These are phyloP conservation scores for Paramecium tetraurelia DNA, from an alignment of 73 alveolate species.

Conservation along the genomic window DNA sequence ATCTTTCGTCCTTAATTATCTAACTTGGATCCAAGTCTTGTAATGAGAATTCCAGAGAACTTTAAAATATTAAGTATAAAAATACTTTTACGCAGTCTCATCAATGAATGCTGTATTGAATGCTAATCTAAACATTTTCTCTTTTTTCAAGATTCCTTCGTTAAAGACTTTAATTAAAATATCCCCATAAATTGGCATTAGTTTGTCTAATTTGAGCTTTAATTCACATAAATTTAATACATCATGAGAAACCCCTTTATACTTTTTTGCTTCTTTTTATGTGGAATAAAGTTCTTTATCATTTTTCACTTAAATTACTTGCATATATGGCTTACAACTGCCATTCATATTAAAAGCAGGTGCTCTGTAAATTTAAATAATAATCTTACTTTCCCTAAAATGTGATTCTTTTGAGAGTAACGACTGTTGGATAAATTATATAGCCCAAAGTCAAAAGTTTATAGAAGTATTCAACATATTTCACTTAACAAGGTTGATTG, in stretches of 20 bases:
- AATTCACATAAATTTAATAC: not conserved
- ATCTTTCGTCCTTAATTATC: constrained; percentile 54
- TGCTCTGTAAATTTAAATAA: constrained; percentile 32
- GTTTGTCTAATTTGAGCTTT: not conserved
- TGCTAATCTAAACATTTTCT: constrained; percentile 70
- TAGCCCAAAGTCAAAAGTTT: not conserved
- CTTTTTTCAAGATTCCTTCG: constrained; percentile 2
- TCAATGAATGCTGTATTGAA: constrained; percentile 68
- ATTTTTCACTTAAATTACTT: constrained; percentile 65
- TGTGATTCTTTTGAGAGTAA: not conserved
- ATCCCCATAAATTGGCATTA: constrained; percentile 42
- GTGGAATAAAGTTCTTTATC: constrained; percentile 55
- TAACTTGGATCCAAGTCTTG: constrained; percentile 68
- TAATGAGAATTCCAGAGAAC: not conserved
- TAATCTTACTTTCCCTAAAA: constrained; percentile 55
- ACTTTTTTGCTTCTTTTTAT: constrained; percentile 38
- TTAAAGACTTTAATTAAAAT: not conserved
- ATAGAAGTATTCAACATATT: constrained; percentile 72
- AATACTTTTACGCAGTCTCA: constrained; percentile 48
- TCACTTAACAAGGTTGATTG: constrained; percentile 72
- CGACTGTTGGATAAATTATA: not conserved
- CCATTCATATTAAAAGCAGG: constrained; percentile 62
- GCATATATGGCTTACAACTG: constrained; percentile 69
- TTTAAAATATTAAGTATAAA: not conserved
- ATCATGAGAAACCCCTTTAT: not conserved